Conservation (phyloP, 1,284 basidiomycete genomes). For the Papiliotrema flavescens region DNA sequence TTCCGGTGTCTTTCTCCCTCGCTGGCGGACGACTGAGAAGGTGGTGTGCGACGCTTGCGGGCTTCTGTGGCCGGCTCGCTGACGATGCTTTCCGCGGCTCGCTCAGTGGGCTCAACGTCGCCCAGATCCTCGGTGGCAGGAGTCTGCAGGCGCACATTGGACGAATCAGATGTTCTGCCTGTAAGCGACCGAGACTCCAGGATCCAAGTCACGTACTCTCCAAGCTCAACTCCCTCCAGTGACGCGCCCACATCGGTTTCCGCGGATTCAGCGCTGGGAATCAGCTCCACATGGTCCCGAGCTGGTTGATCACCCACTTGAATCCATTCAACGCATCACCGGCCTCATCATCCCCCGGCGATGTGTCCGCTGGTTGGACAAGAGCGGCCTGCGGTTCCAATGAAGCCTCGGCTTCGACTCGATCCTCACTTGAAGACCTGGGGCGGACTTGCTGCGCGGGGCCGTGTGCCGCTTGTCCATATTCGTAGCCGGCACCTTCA, state of each 20-base stretch:
- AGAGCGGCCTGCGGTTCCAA: background rate
- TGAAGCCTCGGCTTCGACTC: background rate
- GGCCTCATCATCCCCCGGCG: background rate
- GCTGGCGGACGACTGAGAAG: background rate
- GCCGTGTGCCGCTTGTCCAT: background rate
- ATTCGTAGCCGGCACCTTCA: background rate
- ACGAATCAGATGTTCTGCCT: background rate
- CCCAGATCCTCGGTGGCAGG: background rate
- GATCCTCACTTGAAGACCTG: too few species aligned
- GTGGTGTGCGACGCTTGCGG: background rate
- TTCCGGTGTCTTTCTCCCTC: background rate
- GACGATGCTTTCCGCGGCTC: background rate
- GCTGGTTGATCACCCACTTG: background rate
- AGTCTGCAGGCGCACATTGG: background rate
- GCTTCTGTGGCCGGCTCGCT: too few species aligned
- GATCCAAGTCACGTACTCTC: background rate
- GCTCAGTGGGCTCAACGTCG: background rate
- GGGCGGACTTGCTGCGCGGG: background rate
- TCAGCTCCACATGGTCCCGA: too few species aligned
- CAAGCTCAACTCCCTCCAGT: background rate
- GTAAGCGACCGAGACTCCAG: background rate
- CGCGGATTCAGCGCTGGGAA: background rate
- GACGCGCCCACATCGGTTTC: background rate
- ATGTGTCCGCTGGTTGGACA: background rate
- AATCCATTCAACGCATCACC: background rate